These are phyloP conservation scores for Asterella californica DNA, from an alignment of 225 moss, liverwort and hornwort species.

Conservation along the genomic window DNA sequence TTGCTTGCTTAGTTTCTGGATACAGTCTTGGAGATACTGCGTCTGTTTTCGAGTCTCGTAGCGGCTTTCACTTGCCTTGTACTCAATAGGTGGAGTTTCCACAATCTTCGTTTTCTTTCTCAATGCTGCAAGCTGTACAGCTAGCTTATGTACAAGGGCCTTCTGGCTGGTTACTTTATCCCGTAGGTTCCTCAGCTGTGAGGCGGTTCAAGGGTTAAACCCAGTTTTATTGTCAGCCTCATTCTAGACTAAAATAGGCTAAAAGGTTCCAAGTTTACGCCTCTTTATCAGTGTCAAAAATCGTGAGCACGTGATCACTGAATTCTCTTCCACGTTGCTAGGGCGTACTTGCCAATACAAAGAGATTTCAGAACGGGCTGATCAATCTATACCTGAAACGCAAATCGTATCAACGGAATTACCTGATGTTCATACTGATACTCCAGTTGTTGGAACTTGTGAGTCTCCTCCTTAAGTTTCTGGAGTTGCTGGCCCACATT, in stretches of 20 bases:
- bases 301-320: neutral
- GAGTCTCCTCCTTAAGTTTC: slow-evolving; percentile 28
- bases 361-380: neutral
- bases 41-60: slow-evolving; percentile 20
- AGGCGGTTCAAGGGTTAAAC: neutral
- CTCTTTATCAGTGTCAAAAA: neutral
- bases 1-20: slow-evolving; percentile 32
- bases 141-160: slow-evolving; percentile 29
- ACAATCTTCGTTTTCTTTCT: slow-evolving; percentile 25
- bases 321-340: neutral
- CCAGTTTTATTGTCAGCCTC: neutral
- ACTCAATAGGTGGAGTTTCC: slow-evolving; percentile 3
- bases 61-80: slow-evolving; percentile 8
- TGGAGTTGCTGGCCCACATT: slow-evolving; percentile 31
- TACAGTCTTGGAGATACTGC: slow-evolving; percentile 34
- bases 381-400: neutral
- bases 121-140: slow-evolving; percentile 32
- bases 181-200: slow-evolving; percentile 30
- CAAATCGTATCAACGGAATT: neutral
- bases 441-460: slow-evolving; percentile 24
- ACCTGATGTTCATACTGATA: slow-evolving; percentile 29
- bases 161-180: slow-evolving; percentile 30
- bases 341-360: too few species aligned
- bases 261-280: too few species aligned
- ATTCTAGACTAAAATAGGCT: neutral